Percentiles rank a stretch among this genome's conserved stretches.
These are phyloP conservation scores for Syncephalis fuscata DNA, from an alignment of 371 early-diverging fungal genomes.

Conservation along the genomic window DNA sequence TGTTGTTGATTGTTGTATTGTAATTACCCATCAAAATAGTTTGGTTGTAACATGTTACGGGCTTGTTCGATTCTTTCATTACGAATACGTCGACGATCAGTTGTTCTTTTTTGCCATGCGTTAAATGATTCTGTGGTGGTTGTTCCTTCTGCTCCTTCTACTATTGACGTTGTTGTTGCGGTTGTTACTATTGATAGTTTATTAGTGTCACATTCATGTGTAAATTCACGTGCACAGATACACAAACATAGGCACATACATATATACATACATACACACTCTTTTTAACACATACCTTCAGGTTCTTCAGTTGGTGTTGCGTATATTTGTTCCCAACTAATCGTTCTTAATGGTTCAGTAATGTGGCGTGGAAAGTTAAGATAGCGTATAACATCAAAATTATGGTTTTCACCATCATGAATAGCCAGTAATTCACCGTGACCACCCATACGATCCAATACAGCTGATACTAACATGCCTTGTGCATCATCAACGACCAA, in stretches of 20 bases:
- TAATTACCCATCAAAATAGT: constrained; percentile 43
- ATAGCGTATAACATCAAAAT: constrained; percentile 59
- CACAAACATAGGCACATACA: too few species aligned
- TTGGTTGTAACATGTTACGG: constrained; percentile 20
- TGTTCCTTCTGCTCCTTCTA: neutral
- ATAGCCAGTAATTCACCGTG: constrained; percentile 42
- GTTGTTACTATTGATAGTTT: too few species aligned
- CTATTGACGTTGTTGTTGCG: too few species aligned
- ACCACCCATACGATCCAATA: constrained; percentile 75
- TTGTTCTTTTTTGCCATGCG: neutral
- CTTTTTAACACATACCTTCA: too few species aligned
- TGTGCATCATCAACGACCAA: constrained; percentile 82
- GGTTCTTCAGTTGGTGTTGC: neutral
- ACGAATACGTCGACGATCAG: neutral
- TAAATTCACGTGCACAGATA: too few species aligned
- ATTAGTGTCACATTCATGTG: too few species aligned
- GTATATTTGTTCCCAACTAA: constrained; percentile 40
- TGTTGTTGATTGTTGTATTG: neutral
- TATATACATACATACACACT: constrained; percentile 20
- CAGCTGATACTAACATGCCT: constrained; percentile 61
- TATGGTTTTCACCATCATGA: constrained; percentile 57
- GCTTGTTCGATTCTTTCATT: constrained; percentile 11
- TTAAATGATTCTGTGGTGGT: neutral
- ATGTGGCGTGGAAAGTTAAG: constrained; percentile 50
- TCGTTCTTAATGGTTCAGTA: constrained; percentile 31